A percentile compares a stretch with the other conserved stretches of the same genome.
phyloP scores from a whole-genome alignment of 345 rosid genomes.

The Murraya paniculata region DNA sequence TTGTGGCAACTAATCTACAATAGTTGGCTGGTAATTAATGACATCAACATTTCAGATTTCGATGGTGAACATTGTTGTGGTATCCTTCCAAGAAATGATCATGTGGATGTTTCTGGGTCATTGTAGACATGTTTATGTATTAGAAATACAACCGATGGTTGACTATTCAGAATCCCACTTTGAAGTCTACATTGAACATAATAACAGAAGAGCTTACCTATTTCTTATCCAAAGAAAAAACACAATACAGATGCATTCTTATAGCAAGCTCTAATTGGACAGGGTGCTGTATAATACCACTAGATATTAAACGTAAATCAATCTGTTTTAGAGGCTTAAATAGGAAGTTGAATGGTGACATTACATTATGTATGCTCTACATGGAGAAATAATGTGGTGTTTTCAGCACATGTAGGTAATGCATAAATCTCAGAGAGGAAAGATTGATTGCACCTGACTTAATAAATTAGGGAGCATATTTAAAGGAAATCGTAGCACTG shows the following conservation, averaged over 20 bases:
- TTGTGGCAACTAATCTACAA: not conserved
- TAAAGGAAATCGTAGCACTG: constrained; percentile 74
- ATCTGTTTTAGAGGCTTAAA: not conserved
- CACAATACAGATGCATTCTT: not conserved
- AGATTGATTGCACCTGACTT: constrained; percentile 58
- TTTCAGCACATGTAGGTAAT: not conserved
- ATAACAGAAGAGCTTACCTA: not conserved
- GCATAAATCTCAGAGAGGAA: not conserved
- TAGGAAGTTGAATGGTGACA: not conserved
- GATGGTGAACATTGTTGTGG: not conserved
- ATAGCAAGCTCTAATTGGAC: not conserved
- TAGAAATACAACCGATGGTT: not conserved
- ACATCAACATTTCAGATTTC: not conserved
- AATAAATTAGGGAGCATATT: constrained; percentile 83
- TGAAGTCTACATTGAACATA: not conserved
- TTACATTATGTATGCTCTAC: not conserved
- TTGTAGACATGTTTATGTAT: not conserved
- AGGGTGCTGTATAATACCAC: not conserved
- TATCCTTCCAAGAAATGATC: not conserved
- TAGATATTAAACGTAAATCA: not conserved
- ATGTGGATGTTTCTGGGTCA: not conserved
- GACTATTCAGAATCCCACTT: not conserved
- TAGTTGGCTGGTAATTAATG: not conserved
- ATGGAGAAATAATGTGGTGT: not conserved
- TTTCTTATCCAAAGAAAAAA: not conserved